Percentiles rank a stretch among this genome's conserved stretches.
Evolutionary conservation across 441 rosid species (phyloP).

Genomic region (Mallotus repandus): DNA sequence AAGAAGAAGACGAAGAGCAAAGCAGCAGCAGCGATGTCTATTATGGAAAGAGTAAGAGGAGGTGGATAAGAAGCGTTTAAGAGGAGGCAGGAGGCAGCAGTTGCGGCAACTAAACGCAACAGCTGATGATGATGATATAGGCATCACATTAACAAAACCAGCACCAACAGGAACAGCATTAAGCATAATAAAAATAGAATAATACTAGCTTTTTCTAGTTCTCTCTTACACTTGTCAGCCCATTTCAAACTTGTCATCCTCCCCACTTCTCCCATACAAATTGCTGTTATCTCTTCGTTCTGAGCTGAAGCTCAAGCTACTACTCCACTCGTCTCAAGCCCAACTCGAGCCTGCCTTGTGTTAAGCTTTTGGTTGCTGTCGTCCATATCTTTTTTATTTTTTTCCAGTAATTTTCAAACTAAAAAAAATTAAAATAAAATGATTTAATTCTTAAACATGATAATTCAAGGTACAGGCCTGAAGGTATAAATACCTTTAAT

Average conservation of each 20-base stretch:
- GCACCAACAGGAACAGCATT: background rate
- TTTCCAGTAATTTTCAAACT: too few relatives aligned
- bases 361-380: too few relatives aligned
- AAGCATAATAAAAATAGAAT: background rate
- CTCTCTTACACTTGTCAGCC: background rate
- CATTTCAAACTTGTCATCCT: background rate
- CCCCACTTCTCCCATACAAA: background rate
- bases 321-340: too few relatives aligned
- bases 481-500: too few relatives aligned
- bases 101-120: constrained; percentile 56
- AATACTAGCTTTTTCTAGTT: background rate
- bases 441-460: too few relatives aligned
- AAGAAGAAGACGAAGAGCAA: constrained; percentile 1
- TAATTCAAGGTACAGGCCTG: too few relatives aligned
- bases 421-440: too few relatives aligned
- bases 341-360: too few relatives aligned
- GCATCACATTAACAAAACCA: background rate
- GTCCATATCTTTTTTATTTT: too few relatives aligned
- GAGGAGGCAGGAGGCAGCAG: constrained; percentile 27
- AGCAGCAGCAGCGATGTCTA: constrained; percentile 4
- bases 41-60: constrained; percentile 20
- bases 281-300: too few relatives aligned
- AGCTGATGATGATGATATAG: background rate
- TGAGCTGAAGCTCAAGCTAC: background rate
- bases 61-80: constrained; percentile 30